Percentiles rank a stretch among this genome's conserved stretches.
These are phyloP conservation scores for Epichloe hybrida DNA, from an alignment of 2,329 filamentous ascomycete genomes.

Conservation along the genomic window DNA sequence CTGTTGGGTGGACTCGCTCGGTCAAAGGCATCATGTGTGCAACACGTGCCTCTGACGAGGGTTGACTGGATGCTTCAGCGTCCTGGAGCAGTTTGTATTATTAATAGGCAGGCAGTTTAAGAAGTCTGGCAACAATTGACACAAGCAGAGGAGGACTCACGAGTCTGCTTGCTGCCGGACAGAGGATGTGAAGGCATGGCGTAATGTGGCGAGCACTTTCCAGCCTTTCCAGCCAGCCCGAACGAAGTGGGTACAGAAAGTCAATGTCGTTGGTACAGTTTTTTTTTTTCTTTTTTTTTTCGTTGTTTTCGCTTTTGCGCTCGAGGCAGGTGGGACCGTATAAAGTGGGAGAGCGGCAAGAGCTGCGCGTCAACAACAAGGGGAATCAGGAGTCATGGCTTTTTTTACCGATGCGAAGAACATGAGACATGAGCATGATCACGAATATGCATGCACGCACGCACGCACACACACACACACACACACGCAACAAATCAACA, in stretches of 20 bases:
- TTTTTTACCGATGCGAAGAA: no score
- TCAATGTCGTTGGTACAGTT: neutral
- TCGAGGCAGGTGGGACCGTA: no score
- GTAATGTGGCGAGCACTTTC: no score
- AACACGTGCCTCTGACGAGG: neutral
- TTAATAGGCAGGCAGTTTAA: neutral
- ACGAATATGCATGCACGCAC: no score
- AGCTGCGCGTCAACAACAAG: no score
- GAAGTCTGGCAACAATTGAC: neutral
- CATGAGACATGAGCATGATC: no score
- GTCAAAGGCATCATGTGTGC: constrained; percentile 1
- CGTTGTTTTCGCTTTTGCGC: no score
- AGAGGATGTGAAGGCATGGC: neutral
- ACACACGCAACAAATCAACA: no score
- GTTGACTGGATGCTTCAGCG: neutral
- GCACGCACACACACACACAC: no score
- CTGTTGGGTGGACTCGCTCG: neutral
- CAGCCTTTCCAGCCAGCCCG: neutral
- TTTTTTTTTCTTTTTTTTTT: no score
- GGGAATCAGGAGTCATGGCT: no score
- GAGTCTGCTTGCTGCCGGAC: neutral
- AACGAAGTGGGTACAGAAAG: neutral
- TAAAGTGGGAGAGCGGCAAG: no score
- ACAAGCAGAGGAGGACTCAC: neutral
- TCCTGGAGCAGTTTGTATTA: neutral